Conservation (phyloP, 495 filamentous ascomycete species). For the Lophiostoma macrostomum region DNA sequence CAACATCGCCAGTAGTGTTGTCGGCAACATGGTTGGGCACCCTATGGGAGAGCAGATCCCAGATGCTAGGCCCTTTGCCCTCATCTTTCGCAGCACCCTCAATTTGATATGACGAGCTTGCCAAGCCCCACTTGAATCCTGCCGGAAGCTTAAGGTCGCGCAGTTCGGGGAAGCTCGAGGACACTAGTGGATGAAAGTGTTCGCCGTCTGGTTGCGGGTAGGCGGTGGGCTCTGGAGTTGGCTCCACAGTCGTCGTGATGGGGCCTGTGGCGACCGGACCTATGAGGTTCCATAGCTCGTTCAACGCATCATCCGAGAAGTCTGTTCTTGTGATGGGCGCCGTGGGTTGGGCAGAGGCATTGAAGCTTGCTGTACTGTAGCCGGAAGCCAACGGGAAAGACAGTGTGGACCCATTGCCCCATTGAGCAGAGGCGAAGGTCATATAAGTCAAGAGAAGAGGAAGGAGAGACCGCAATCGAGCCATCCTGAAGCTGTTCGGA, state of each 20-base stretch:
- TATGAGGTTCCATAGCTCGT: constrained; percentile 45
- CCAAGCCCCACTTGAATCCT: constrained; percentile 78
- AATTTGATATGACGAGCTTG: constrained; percentile 71
- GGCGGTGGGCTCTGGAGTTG: constrained; percentile 46
- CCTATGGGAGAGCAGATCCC: constrained; percentile 65
- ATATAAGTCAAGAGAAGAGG: background rate
- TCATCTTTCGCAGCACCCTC: constrained; percentile 67
- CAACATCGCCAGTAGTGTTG: constrained; percentile 45
- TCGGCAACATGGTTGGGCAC: constrained; percentile 40
- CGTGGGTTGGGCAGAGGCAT: constrained; percentile 41
- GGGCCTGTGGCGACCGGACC: constrained; percentile 44
- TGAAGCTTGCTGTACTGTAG: constrained; percentile 40
- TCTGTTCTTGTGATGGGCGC: constrained; percentile 38
- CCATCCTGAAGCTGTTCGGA: constrained; percentile 9
- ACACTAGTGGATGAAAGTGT: constrained; percentile 41
- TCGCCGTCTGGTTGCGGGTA: constrained; percentile 38
- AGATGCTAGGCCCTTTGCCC: constrained; percentile 69
- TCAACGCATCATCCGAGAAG: constrained; percentile 45
- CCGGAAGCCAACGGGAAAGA: constrained; percentile 18
- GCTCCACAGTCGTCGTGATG: constrained; percentile 44
- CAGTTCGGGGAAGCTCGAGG: constrained; percentile 31
- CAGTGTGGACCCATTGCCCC: constrained; percentile 3
- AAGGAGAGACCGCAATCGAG: constrained; percentile 5
- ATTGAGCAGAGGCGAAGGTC: constrained; percentile 2
- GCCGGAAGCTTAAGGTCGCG: constrained; percentile 51